These are phyloP conservation scores for Candida boidinii DNA, from an alignment of 805 yeast species.

Conservation along the genomic window DNA sequence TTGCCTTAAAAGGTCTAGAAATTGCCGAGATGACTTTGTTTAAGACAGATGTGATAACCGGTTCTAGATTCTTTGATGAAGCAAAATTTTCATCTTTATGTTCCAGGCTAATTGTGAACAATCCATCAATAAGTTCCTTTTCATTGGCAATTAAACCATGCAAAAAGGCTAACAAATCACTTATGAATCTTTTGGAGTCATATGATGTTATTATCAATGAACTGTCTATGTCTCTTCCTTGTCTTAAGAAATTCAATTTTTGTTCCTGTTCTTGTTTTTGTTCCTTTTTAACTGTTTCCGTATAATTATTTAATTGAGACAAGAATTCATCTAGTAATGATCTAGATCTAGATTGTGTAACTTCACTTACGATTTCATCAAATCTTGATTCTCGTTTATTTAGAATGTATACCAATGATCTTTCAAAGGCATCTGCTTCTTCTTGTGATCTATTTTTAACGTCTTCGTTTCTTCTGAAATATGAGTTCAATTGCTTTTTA, in stretches of 20 bases:
- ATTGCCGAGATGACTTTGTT: conserved; percentile 45
- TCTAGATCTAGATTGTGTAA: conserved; percentile 65
- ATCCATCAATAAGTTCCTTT: conserved; percentile 58
- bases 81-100: conserved; percentile 12
- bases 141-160: conserved; percentile 86
- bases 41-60: conserved; percentile 27
- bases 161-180: conserved; percentile 82
- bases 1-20: conserved; percentile 50
- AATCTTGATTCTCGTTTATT: conserved; percentile 39
- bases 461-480: conserved; percentile 15
- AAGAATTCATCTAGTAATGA: conserved; percentile 59
- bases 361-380: conserved; percentile 48
- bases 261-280: conserved; percentile 4
- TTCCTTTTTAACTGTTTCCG: conserved; percentile 5
- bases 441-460: conserved; percentile 3
- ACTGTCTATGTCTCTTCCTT: conserved; percentile 11
- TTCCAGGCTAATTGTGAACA: conserved; percentile 39
- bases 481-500: conserved; percentile 19
- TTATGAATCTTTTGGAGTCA: conserved; percentile 75
- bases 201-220: conserved; percentile 62
- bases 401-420: conserved; percentile 20
- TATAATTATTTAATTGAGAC: conserved; percentile 38
- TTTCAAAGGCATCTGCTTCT: conserved; percentile 15
- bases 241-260: conserved; percentile 7
- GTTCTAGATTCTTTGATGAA: conserved; percentile 4